Evolutionary conservation across 768 basidiomycete genomes (phyloP).

Genomic region (Lactarius indigo): DNA sequence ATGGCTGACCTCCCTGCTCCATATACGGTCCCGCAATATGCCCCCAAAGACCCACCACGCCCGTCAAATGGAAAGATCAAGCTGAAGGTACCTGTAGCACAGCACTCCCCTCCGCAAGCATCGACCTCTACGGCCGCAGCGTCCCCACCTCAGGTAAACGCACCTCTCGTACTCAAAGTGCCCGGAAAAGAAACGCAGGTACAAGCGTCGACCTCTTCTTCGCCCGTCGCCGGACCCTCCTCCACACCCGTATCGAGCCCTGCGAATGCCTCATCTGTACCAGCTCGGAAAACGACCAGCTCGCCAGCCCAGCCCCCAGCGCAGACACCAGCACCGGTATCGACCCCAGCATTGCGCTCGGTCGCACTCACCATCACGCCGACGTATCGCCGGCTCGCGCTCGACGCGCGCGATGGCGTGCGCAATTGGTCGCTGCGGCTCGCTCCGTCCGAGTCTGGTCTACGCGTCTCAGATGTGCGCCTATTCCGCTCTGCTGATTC

Average conservation of each 20-base stretch:
- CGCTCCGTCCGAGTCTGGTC: constrained; percentile 49
- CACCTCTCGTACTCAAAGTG: constrained; percentile 27
- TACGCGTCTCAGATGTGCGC: constrained; percentile 51
- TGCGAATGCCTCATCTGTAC: constrained; percentile 22
- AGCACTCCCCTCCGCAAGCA: constrained; percentile 32
- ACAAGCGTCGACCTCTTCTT: constrained; percentile 25
- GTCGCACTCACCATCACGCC: constrained; percentile 40
- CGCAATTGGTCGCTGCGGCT: constrained; percentile 69
- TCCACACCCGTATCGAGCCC: constrained; percentile 19
- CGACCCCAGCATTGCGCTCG: constrained; percentile 27
- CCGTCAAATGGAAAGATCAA: constrained; percentile 55
- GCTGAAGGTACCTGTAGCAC: constrained; percentile 57
- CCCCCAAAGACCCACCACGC: constrained; percentile 40
- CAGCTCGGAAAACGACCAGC: constrained; percentile 13
- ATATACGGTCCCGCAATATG: constrained; percentile 58
- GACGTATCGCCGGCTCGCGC: constrained; percentile 49
- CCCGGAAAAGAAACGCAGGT: constrained; percentile 9
- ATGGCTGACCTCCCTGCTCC: constrained; percentile 77
- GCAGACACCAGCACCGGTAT: constrained; percentile 16
- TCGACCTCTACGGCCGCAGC: constrained; percentile 27
- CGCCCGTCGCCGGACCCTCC: constrained; percentile 25
- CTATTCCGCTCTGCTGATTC: constrained; percentile 58
- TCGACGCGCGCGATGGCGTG: constrained; percentile 70
- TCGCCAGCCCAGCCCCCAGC: constrained; percentile 3
- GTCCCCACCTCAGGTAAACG: constrained; percentile 28